phyloP scores from a whole-genome alignment of 768 basidiomycete genomes.

The Amanita exitialis region DNA sequence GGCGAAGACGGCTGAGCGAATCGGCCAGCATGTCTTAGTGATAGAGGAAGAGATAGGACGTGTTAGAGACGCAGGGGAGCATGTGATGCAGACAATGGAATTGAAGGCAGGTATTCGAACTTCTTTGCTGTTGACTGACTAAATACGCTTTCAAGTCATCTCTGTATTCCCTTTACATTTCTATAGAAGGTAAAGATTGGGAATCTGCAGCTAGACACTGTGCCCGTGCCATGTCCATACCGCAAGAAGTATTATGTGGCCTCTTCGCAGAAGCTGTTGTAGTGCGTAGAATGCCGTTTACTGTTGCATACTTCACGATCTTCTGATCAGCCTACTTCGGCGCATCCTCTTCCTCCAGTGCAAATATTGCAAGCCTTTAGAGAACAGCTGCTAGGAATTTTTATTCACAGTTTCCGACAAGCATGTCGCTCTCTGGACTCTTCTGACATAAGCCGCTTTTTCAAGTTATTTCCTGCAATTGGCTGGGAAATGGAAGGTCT shows the following conservation, averaged over 20 bases:
- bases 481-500: slow-evolving; percentile 91
- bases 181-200: slow-evolving; percentile 88
- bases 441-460: slow-evolving; percentile 83
- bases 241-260: slow-evolving; percentile 67
- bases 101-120: slow-evolving; percentile 57
- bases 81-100: slow-evolving; percentile 89
- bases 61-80: slow-evolving; percentile 83
- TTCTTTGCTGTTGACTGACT: background rate
- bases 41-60: slow-evolving; percentile 92
- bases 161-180: slow-evolving; percentile 41
- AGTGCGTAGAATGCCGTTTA: slow-evolving; percentile 35
- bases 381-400: slow-evolving; percentile 64
- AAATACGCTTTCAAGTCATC: slow-evolving; percentile 22
- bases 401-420: slow-evolving; percentile 69
- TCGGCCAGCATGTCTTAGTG: slow-evolving; percentile 82
- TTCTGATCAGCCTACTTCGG: slow-evolving; percentile 70
- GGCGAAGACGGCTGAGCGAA: slow-evolving; percentile 72
- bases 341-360: slow-evolving; percentile 75
- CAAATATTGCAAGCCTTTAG: slow-evolving; percentile 75
- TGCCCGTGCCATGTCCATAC: slow-evolving; percentile 81
- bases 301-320: background rate
- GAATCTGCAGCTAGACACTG: slow-evolving; percentile 90
- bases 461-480: slow-evolving; percentile 94
- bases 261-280: slow-evolving; percentile 83
- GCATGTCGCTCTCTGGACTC: slow-evolving; percentile 80